Conservation (phyloP, 228 moss, liverwort and hornwort genomes). For the Sphagnum magellanicum region DNA sequence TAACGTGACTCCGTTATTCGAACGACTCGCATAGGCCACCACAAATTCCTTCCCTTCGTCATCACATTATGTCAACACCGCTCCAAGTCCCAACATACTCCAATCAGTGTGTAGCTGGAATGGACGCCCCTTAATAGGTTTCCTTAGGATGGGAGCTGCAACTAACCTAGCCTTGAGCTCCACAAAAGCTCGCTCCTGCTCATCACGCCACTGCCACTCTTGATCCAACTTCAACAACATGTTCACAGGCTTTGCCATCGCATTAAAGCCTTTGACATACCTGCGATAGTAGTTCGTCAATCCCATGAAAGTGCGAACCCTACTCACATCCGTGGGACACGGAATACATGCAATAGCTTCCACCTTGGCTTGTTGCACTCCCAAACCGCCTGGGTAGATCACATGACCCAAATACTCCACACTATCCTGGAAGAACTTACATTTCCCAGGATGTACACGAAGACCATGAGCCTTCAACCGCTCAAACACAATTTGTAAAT, state of each 20-base stretch:
- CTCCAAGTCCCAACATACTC: not conserved
- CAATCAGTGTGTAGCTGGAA: not conserved
- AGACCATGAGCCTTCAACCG: not conserved
- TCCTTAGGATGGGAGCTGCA: not conserved
- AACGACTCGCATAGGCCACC: not conserved
- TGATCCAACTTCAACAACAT: not conserved
- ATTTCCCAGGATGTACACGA: slow-evolving; percentile 4
- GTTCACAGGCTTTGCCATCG: slow-evolving; percentile 5
- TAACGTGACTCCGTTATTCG: not conserved
- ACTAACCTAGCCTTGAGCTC: not conserved
- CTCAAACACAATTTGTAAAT: not conserved
- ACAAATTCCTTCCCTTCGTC: not conserved
- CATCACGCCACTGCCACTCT: not conserved
- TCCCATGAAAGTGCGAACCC: slow-evolving; percentile 2
- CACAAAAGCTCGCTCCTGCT: slow-evolving; percentile 4
- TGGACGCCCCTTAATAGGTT: not conserved
- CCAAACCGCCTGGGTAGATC: slow-evolving; percentile 5
- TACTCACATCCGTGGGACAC: not conserved
- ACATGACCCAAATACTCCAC: slow-evolving; percentile 5
- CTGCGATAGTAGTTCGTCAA: not conserved
- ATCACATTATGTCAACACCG: not conserved
- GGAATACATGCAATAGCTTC: slow-evolving; percentile 4
- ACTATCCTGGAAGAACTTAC: not conserved
- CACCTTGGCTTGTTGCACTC: slow-evolving; percentile 7
- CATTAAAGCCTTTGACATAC: slow-evolving; percentile 6